Conservation (phyloP, 1,284 basidiomycete genomes). For the Moesziomyces sp. region DNA sequence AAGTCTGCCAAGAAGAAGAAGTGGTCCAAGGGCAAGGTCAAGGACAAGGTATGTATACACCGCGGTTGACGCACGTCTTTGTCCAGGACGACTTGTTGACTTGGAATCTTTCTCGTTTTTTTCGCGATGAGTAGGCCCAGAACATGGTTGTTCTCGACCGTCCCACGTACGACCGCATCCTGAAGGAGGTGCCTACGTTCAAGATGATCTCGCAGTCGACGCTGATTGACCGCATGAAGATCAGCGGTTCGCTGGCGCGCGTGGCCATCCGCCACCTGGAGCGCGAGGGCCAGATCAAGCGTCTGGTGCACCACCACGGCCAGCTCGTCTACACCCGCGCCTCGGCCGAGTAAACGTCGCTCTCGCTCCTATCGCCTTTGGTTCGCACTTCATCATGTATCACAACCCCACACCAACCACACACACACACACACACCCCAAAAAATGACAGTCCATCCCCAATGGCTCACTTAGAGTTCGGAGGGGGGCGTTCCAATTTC, state of each 20-base stretch:
- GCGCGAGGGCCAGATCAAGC: slow-evolving; percentile 95
- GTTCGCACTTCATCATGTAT: too few species aligned
- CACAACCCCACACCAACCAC: not conserved
- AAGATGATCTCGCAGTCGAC: slow-evolving; percentile 90
- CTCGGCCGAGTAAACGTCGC: slow-evolving; percentile 40
- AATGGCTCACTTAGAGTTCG: too few species aligned
- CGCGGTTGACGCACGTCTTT: not conserved
- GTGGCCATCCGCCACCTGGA: slow-evolving; percentile 92
- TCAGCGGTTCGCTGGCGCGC: slow-evolving; percentile 95
- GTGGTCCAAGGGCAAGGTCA: slow-evolving; percentile 99
- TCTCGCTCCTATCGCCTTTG: too few species aligned
- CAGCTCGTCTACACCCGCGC: slow-evolving; percentile 85
- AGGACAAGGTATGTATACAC: slow-evolving; percentile 81
- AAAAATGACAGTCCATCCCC: not conserved
- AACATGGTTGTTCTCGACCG: slow-evolving; percentile 84
- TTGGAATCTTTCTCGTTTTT: not conserved
- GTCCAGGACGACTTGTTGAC: not conserved
- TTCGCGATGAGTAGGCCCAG: slow-evolving; percentile 63
- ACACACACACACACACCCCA: slow-evolving; percentile 3
- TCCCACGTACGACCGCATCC: slow-evolving; percentile 87
- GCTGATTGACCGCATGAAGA: slow-evolving; percentile 95
- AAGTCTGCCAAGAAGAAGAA: slow-evolving; percentile 92
- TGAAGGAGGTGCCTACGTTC: slow-evolving; percentile 99
- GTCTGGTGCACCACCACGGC: slow-evolving; percentile 92
- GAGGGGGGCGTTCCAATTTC: too few species aligned